Evolutionary conservation across 441 rosid species (phyloP).

Genomic region (Aquilaria agallochum): DNA sequence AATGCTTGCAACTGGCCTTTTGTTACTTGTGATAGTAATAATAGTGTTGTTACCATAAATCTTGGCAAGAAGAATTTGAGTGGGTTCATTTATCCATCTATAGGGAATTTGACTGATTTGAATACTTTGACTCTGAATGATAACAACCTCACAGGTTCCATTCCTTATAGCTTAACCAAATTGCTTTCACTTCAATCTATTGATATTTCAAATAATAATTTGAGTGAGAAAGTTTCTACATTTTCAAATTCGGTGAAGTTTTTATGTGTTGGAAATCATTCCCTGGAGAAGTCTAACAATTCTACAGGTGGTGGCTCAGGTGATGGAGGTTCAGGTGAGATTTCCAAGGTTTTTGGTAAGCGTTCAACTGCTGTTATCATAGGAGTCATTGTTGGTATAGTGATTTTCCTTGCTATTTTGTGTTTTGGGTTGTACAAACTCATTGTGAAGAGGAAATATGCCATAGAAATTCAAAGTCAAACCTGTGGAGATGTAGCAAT

Average conservation of each 20-base stretch:
- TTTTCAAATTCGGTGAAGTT: conserved; percentile 40
- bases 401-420: conserved; percentile 43
- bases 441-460: conserved; percentile 31
- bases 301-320: conserved; percentile 13
- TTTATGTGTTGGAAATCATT: conserved; percentile 38
- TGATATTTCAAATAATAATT: conserved; percentile 67
- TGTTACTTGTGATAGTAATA: conserved; percentile 37
- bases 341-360: conserved; percentile 26
- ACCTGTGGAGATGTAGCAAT: conserved; percentile 56
- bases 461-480: conserved; percentile 46
- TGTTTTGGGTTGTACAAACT: conserved; percentile 54
- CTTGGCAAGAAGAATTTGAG: conserved; percentile 35
- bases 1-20: conserved; percentile 45
- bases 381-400: conserved; percentile 40
- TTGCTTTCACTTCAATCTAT: conserved; percentile 37
- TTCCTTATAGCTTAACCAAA: conserved; percentile 54
- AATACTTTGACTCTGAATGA: conserved; percentile 40
- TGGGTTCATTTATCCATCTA: conserved; percentile 54
- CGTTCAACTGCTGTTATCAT: conserved; percentile 34
- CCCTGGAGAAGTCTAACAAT: conserved; percentile 29
- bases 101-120: conserved; percentile 45
- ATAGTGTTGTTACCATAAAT: conserved; percentile 29
- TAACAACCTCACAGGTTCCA: conserved; percentile 49
- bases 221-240: conserved; percentile 42
- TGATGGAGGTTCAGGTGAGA: conserved; percentile 15